Evolutionary conservation across 176 grass and related monocot species (phyloP).

Genomic region (Carex cristatella): DNA sequence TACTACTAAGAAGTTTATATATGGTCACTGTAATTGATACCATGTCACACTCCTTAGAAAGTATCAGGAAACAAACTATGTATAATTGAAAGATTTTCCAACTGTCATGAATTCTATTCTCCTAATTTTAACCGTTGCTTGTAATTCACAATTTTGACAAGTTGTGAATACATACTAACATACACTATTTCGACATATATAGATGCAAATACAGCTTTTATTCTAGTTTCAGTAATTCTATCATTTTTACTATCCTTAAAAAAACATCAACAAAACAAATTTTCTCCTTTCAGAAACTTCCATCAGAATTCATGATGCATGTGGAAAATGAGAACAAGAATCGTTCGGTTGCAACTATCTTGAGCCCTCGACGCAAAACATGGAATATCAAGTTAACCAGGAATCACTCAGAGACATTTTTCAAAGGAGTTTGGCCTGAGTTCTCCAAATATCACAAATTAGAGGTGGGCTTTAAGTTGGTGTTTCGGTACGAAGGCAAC

Average conservation of each 20-base stretch:
- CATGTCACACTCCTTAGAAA: background rate
- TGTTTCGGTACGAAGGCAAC: slow-evolving; percentile 23
- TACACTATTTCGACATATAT: background rate
- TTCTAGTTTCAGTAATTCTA: background rate
- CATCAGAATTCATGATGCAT: background rate
- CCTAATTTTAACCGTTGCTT: background rate
- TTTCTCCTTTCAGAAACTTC: slow-evolving; percentile 12
- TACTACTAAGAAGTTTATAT: background rate
- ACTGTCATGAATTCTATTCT: background rate
- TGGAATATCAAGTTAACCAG: background rate
- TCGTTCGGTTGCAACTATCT: background rate
- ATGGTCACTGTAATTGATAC: background rate
- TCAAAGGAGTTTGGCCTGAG: background rate
- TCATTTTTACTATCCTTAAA: background rate
- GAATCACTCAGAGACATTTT: background rate
- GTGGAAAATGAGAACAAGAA: background rate
- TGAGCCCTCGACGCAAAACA: background rate
- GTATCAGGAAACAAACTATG: background rate
- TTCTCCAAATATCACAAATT: slow-evolving; percentile 14
- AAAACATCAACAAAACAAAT: background rate
- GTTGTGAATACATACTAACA: too few relatives aligned
- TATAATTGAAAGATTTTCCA: background rate
- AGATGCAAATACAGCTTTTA: background rate
- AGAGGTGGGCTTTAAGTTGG: background rate
- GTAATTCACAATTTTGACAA: background rate